Conservation (phyloP, 2,329 filamentous ascomycete genomes). For the Xylaria hypoxylon region DNA sequence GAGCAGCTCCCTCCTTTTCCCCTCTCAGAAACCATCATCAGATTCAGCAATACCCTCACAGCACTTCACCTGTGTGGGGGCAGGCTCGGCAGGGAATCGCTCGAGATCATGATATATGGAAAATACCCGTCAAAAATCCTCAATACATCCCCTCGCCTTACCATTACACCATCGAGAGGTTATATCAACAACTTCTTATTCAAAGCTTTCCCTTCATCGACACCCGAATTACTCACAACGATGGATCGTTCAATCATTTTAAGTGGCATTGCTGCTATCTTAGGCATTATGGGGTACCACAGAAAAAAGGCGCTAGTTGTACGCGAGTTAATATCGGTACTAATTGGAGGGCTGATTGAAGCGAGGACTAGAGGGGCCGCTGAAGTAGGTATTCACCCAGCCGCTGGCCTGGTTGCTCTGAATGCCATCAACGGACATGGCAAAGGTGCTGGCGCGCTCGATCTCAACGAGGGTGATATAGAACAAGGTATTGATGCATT, state of each 20-base stretch:
- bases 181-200: constrained; percentile 75
- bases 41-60: constrained; percentile 77
- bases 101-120: constrained; percentile 75
- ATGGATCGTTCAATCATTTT: constrained; percentile 83
- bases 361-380: constrained; percentile 92
- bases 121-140: constrained; percentile 63
- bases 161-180: constrained; percentile 67
- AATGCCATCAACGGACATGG: constrained; percentile 65
- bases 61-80: constrained; percentile 75
- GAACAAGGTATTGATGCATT: constrained; percentile 75
- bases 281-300: constrained; percentile 81
- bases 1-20: constrained; percentile 78
- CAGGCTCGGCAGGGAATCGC: constrained; percentile 67
- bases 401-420: constrained; percentile 82
- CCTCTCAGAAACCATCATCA: constrained; percentile 77
- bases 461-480: constrained; percentile 72
- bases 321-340: constrained; percentile 82
- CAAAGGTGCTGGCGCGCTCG: constrained; percentile 66
- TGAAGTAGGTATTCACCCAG: constrained; percentile 96
- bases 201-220: constrained; percentile 75
- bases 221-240: constrained; percentile 75
- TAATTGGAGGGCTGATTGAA: constrained; percentile 88
- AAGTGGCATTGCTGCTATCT: constrained; percentile 86
- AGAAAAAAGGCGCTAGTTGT: constrained; percentile 93
- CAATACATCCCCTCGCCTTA: constrained; percentile 66